phyloP scores from a whole-genome alignment of 352 stramenopile genomes.

The Phytophthora uliginosa region DNA sequence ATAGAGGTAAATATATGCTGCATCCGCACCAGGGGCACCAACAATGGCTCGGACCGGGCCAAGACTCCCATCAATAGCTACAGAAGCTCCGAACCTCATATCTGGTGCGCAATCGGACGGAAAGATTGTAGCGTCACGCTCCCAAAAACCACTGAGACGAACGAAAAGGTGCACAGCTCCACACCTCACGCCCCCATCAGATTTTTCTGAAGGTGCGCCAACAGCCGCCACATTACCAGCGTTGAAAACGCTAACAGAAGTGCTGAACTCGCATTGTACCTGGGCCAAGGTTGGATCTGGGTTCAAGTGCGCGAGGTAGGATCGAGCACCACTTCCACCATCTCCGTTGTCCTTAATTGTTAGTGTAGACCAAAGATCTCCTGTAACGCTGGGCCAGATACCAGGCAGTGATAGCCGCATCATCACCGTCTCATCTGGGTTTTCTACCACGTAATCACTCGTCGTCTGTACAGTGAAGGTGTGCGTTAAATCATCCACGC shows the following conservation, averaged over 20 bases:
- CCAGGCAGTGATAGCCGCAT: constrained; percentile 93
- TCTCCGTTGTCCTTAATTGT: constrained; percentile 94
- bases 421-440: constrained; percentile 92
- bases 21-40: constrained; percentile 64
- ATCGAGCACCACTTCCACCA: constrained; percentile 81
- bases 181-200: constrained; percentile 44
- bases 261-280: constrained; percentile 54
- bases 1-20: constrained; percentile 65
- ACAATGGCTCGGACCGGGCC: constrained; percentile 71
- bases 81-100: constrained; percentile 74
- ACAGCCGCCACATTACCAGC: constrained; percentile 76
- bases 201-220: constrained; percentile 63
- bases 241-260: constrained; percentile 69
- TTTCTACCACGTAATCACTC: constrained; percentile 92
- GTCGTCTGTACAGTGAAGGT: constrained; percentile 90
- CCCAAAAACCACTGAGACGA: constrained; percentile 71
- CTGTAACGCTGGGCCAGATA: constrained; percentile 92
- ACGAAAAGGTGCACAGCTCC: constrained; percentile 81
- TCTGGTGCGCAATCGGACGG: constrained; percentile 53
- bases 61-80: constrained; percentile 77
- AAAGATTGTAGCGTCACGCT: constrained; percentile 64
- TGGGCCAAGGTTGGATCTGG: constrained; percentile 43
- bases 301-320: constrained; percentile 70
- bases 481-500: constrained; percentile 47
- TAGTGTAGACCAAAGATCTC: constrained; percentile 89